Evolutionary conservation across 78 protist genomes (phyloP).

Genomic region (Dictyostelium brefeldianum): DNA sequence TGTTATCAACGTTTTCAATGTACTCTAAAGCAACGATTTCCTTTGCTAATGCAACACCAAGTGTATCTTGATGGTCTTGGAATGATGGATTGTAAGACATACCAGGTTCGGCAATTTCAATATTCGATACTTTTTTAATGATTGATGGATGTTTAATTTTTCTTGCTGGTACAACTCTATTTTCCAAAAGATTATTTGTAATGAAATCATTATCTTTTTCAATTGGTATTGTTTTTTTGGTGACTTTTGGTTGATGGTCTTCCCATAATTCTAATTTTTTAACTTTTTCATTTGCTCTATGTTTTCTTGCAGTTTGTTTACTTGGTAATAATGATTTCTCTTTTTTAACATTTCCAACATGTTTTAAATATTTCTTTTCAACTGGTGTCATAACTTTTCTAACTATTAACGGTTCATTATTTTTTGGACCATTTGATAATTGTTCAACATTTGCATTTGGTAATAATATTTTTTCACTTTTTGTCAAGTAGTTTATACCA

Average conservation of each 20-base stretch:
- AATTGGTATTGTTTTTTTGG: neutral
- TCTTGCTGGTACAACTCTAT: neutral
- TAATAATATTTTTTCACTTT: neutral
- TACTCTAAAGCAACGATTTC: neutral
- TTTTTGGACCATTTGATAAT: neutral
- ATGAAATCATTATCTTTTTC: neutral
- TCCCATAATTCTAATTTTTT: neutral
- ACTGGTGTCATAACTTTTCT: neutral
- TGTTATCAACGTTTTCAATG: neutral
- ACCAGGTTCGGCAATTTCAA: slow-evolving; percentile 53
- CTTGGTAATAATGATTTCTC: neutral
- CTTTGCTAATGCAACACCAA: slow-evolving; percentile 19
- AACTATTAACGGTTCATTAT: neutral
- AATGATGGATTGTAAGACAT: slow-evolving; percentile 54
- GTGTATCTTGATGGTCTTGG: slow-evolving; percentile 23
- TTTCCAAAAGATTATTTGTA: neutral
- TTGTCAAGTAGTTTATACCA: neutral
- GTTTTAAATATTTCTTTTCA: neutral
- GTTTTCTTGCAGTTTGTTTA: neutral
- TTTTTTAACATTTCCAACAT: neutral
- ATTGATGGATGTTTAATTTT: slow-evolving; percentile 2
- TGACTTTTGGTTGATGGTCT: neutral
- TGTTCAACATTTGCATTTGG: slow-evolving; percentile 20
- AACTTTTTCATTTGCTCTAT: neutral
- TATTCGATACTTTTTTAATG: neutral